Evolutionary conservation across 2,329 filamentous ascomycete species (phyloP).

Genomic region (Paecilomyces niveus): DNA sequence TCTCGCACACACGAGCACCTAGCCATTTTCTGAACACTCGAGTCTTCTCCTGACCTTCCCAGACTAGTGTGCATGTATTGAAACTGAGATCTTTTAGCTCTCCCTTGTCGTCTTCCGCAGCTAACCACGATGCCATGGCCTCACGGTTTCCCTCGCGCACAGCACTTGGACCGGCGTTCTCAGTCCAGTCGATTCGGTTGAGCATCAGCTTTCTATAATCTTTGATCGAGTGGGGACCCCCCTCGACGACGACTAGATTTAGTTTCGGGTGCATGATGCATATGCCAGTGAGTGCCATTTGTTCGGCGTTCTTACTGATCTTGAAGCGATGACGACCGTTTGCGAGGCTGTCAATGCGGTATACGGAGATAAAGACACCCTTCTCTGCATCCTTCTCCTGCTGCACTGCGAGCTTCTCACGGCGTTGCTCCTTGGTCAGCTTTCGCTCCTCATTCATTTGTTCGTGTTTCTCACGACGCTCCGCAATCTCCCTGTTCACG

Average conservation of each 20-base stretch:
- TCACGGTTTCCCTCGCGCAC: slow-evolving; percentile 52
- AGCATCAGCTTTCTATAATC: slow-evolving; percentile 91
- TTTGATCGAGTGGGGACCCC: slow-evolving; percentile 72
- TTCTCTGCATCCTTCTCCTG: slow-evolving; percentile 83
- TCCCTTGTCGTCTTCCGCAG: slow-evolving; percentile 69
- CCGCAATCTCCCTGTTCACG: slow-evolving; percentile 86
- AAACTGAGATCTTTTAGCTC: slow-evolving; percentile 70
- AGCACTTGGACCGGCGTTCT: slow-evolving; percentile 65
- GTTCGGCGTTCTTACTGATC: slow-evolving; percentile 85
- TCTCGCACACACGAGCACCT: slow-evolving; percentile 78
- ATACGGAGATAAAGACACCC: slow-evolving; percentile 79
- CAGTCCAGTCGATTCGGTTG: slow-evolving; percentile 89
- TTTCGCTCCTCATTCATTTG: slow-evolving; percentile 75
- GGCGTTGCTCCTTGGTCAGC: slow-evolving; percentile 77
- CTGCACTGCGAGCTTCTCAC: slow-evolving; percentile 73
- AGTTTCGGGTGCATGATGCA: slow-evolving; percentile 86
- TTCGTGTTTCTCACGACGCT: slow-evolving; percentile 73
- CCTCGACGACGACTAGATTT: slow-evolving; percentile 86
- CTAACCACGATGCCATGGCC: slow-evolving; percentile 64
- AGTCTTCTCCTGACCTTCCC: slow-evolving; percentile 81
- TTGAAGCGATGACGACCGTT: slow-evolving; percentile 94
- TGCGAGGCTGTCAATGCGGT: slow-evolving; percentile 80
- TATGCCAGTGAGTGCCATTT: slow-evolving; percentile 78
- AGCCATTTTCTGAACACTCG: slow-evolving; percentile 81
- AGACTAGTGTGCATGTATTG: slow-evolving; percentile 79